phyloP scores from a whole-genome alignment of 2,329 filamentous ascomycete genomes.

The Botrytis sinoallii region DNA sequence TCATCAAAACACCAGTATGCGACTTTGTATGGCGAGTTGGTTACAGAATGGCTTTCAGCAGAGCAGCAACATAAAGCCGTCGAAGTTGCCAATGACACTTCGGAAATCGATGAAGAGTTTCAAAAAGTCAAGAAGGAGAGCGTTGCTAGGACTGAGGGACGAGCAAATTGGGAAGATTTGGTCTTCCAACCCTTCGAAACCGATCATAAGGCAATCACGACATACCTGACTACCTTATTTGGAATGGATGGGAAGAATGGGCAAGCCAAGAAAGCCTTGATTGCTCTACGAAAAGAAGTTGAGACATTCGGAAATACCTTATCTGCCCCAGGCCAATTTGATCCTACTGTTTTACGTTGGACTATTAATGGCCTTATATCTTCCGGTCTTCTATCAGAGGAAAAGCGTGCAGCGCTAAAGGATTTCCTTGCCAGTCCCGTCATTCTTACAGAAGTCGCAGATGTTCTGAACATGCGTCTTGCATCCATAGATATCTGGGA shows the following conservation, averaged over 20 bases:
- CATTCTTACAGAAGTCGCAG: constrained; percentile 52
- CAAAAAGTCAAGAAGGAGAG: constrained; percentile 41
- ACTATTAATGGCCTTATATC: constrained; percentile 49
- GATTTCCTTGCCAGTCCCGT: constrained; percentile 49
- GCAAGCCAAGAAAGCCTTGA: constrained; percentile 43
- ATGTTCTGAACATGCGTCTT: constrained; percentile 57
- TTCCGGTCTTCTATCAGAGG: constrained; percentile 49
- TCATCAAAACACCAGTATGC: constrained; percentile 55
- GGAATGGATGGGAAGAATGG: constrained; percentile 34
- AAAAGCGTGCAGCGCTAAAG: constrained; percentile 49
- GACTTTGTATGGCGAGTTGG: constrained; percentile 52
- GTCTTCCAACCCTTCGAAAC: constrained; percentile 51
- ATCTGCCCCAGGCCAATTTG: constrained; percentile 40
- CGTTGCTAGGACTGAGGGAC: constrained; percentile 43
- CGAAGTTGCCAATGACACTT: background rate
- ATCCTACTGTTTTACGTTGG: constrained; percentile 42
- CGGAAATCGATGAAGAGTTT: background rate
- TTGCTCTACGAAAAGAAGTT: constrained; percentile 42
- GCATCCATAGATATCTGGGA: constrained; percentile 50
- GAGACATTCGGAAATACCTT: constrained; percentile 38
- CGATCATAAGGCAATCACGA: constrained; percentile 45
- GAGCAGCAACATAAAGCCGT: constrained; percentile 21
- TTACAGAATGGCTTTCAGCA: constrained; percentile 51
- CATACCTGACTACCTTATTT: constrained; percentile 53
- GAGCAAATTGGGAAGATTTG: constrained; percentile 52